Evolutionary conservation across 1,284 basidiomycete species (phyloP), one percentile per base, ranked within the genome.

Genomic region (Cryptococcus jaspeensis): DNA sequence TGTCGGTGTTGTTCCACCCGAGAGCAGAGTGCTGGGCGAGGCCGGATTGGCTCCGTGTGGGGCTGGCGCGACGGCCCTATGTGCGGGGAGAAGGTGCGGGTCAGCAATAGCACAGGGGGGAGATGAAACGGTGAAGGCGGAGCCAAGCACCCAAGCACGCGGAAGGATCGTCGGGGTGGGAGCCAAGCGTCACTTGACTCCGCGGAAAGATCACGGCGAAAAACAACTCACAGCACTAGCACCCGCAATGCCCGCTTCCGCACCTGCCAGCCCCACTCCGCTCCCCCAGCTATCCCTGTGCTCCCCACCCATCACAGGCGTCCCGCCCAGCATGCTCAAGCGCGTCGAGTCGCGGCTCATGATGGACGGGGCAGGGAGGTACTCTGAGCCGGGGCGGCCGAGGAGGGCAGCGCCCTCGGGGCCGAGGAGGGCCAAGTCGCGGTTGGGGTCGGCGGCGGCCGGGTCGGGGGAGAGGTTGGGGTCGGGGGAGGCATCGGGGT

Each of bases 311-410:
- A 60, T 39, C 11, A 58, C 50, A n/a, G 67, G 67, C 32, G 67
- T 64, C 4, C 66, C 68, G 3, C 59, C 55, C 25, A 58, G 39
- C 5, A 63, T 52, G 18, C 55, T 61, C 13, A 55, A 53, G 46
- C 66, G 61, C 1, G 73, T 73, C 40, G 73, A 75, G 55, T 75
- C 70, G 25, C 73, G 56, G 22, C 71, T 73, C 46, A 73, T 64
- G 44, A 72, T 63, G 7, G 67, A 73, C 32, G 66, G 74, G 53
- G 61, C 73, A 37, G 58, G 73, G 54, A 56, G 55, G 60, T 58
- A 54, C 40, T 57, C 59, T 37, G 62, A 63, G 25, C 57, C 61
- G 7, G 53, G 52, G 39, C 63, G 38, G 23, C 62, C 56, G 13
- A 62, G 50, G 11, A 60, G 49, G 23, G 44, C 43, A 25, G 52